These are phyloP conservation scores for Boletus tomentosulus DNA, from an alignment of 768 basidiomycete genomes.

Conservation along the genomic window DNA sequence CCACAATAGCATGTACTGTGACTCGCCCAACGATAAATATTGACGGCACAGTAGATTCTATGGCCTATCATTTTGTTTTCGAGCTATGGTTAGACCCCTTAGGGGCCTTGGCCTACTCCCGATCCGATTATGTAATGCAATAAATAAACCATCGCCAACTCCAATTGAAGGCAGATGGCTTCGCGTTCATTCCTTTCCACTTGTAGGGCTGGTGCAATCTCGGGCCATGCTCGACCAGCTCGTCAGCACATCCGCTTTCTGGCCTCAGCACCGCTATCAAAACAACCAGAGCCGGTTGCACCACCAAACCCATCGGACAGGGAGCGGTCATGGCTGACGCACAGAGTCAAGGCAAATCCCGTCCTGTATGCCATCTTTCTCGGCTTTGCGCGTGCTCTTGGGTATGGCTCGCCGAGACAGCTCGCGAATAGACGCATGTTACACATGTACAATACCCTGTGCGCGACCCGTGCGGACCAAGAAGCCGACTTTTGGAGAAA, in stretches of 20 bases:
- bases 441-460: conserved; percentile 53
- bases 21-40: too few relatives aligned
- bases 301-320: conserved; percentile 5
- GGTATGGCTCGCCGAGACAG: conserved; percentile 60
- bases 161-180: conserved; percentile 6
- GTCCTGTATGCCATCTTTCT: conserved; percentile 43
- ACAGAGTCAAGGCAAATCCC: conserved; percentile 48
- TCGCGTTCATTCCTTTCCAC: conserved; percentile 12
- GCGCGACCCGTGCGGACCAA: conserved; percentile 53
- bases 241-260: conserved; percentile 12
- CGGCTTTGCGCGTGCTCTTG: conserved; percentile 45
- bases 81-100: too few relatives aligned
- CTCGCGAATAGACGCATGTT: conserved; percentile 57
- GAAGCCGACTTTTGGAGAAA: conserved; percentile 62
- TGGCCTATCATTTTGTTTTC: too few relatives aligned
- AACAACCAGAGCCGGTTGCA: conserved; percentile 3
- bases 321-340: conserved; percentile 53
- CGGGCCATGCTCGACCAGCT: conserved; percentile 7
- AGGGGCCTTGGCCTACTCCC: too few relatives aligned
- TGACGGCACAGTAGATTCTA: too few relatives aligned
- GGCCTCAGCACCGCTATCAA: conserved; percentile 6
- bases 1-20: too few relatives aligned
- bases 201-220: background rate
- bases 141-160: background rate
- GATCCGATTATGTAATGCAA: too few relatives aligned